Evolutionary conservation across 2,329 filamentous ascomycete genomes (phyloP), one percentile per base, ranked within the genome.

Genomic region (Arthrobotrys entomopaga): DNA sequence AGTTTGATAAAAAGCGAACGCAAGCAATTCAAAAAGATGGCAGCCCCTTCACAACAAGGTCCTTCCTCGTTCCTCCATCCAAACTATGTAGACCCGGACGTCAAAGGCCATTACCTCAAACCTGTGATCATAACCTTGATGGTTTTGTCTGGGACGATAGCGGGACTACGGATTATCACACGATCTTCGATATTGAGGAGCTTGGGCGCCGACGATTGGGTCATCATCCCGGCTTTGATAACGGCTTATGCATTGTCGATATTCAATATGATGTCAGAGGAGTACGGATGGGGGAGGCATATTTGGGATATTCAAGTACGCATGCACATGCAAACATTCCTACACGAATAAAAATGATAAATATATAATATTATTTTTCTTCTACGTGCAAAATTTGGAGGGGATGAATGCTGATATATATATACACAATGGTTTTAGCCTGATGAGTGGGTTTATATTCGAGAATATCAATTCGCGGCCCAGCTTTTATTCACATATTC

Each of bases 401-500:
- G 29, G 29, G 10, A 34, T 34, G 10, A 34, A 7, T 34, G 29
- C 29, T 34, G 6, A 34, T 34, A 7, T 7, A 34, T 8, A 10
- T 34, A 7, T 34, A 3, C 24, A 34, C 58, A 20, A 19, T 13
- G 16, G 1, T n/a, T 16, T 46, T 48, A 74, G 70, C 57, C 56
- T 5, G 16, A 58, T 40, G 70, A 63, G 24, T 74, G 70, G 70
- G 63, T 74, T 52, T 16, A 48, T 20, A 74, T 74, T 29, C 63
- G 70, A 63, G 56, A 74, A 52, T 74, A 74, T 42, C 63, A 67
- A 54, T 74, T 74, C n/a, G 70, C 58, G 3, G 34, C 34, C 24
- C 70, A 74, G 22, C 43, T 74, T 19, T 43, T 74, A n/a, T 74
- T 74, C 46, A 74, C 70, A 26, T 74, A 74, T 46, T 74, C 70